Evolutionary conservation across 2,329 filamentous ascomycete genomes (phyloP).

Genomic region (Pseudogymnoascus sp.): DNA sequence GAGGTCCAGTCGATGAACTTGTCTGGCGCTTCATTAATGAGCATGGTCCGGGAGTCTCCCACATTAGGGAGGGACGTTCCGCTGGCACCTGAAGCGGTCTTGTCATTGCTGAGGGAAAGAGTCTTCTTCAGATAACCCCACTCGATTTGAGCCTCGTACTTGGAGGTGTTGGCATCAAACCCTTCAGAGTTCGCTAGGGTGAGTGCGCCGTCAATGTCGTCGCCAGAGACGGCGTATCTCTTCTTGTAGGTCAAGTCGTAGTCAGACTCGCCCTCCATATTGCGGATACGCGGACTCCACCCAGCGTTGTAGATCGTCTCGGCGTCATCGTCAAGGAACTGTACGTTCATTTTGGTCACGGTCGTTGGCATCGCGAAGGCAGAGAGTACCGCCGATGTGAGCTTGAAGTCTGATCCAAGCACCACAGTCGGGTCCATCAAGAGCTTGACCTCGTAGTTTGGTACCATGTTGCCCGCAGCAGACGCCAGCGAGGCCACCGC

Average conservation of each 20-base stretch:
- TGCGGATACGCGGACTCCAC: conserved; percentile 34
- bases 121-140: conserved; percentile 33
- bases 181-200: conserved; percentile 28
- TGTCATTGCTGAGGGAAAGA: conserved; percentile 30
- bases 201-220: conserved; percentile 27
- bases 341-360: conserved; percentile 32
- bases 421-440: conserved; percentile 29
- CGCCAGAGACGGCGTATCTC: conserved; percentile 27
- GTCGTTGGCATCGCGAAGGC: conserved; percentile 27
- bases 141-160: conserved; percentile 32
- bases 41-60: conserved; percentile 19
- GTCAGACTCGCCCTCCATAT: conserved; percentile 26
- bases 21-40: conserved; percentile 25
- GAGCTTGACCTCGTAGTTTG: conserved; percentile 31
- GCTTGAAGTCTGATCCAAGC: conserved; percentile 26
- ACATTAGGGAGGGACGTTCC: conserved; percentile 23
- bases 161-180: conserved; percentile 26
- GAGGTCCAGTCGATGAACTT: conserved; percentile 28
- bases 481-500: conserved; percentile 2
- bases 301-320: conserved; percentile 29
- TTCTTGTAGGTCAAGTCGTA: conserved; percentile 37
- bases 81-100: conserved; percentile 22
- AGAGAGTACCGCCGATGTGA: conserved; percentile 25
- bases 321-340: conserved; percentile 31
- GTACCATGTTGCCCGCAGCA: conserved; percentile 19